Evolutionary conservation across 495 filamentous ascomycete species (phyloP), one percentile per base, ranked within the genome.

Genomic region (Chlorociboria aeruginascens): DNA sequence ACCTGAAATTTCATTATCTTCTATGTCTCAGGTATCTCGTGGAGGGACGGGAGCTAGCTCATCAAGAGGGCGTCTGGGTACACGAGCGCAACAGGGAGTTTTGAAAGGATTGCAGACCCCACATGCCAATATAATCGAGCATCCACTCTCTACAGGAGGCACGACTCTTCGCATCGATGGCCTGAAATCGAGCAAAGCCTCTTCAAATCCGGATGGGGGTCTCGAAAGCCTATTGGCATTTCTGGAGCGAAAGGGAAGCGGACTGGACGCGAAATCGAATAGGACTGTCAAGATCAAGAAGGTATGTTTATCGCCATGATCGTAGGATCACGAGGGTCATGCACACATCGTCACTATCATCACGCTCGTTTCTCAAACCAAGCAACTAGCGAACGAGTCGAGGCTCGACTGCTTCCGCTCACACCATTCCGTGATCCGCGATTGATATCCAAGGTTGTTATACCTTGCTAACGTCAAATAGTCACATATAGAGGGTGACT

Each of bases 161-260:
- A 60, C 59, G 32, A 63, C 53, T 8, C 60, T 88, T 34, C 74
- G 66, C 46, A 70, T 95, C 41, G 68, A 67, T 32, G 88, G 88
- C 36, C 81, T 89, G 69, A 79, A 75, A 52, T 64, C 79, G 13
- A 94, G 84, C 71, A 92, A 86, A 56, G 85, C 78, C 3, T 71
- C 78, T 6, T 64, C 61, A 14, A 83, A 85, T 56, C 61, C 69
- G 17, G 86, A 87, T 46, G 84, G 83, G 12, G 86, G 85, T 41
- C 64, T 85, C 30, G 74, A 78, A 53, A 74, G 75, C 44, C 71
- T 94, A 31, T 63, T 89, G 40, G 69, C 67, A 42, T 97, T 90
- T 65, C 71, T 96, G 48, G 88, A 96, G 68, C 76, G 82, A 60
- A 92, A 90, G 66, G 73, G 79, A 49, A 72, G 69, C 55, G 63